Evolutionary conservation across 2,329 filamentous ascomycete genomes (phyloP), one percentile per base, ranked within the genome.

Genomic region (Diaporthe batatas): DNA sequence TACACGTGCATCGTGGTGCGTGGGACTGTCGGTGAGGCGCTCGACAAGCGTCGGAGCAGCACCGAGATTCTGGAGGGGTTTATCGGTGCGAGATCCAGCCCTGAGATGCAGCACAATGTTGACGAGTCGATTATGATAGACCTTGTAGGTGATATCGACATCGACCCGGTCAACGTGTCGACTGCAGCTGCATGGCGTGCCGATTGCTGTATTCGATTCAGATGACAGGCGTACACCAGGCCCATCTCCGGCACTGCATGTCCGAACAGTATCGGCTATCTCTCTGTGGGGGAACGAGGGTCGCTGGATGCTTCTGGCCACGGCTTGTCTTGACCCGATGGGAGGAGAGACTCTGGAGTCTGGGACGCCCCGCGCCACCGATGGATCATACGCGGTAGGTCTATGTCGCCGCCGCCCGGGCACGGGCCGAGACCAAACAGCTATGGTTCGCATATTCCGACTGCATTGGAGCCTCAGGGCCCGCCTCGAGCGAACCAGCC

Each of bases 61-160:
- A 21, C 25, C 44, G 62, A 53, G 47, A 67, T 53, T 51, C 62
- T 53, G 29, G 57, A 29, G 14, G 32, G 21, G 36, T 12, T 36
- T 42, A n/a, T 10, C 21, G 62, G 44, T 21, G 29, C 29, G 25
- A 29, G 58, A 64, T 67, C n/a, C 58, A 16, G 59, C 25, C 25
- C 42, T 64, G 59, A 49, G 11, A 49, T 49, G n/a, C 25, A 25
- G 29, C 42, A 11, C 21, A 12, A 12, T 32, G 12, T 49, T 29
- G 59, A 64, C 42, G 47, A 39, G 62, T 53, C 44, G 62, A 51
- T 53, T 53, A 34, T 67, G 62, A 67, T 47, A 29, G 32, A 12
- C 44, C 23, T 6, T 67, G 47, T 67, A 14, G 62, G 47, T 32
- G 62, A 53, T 47, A 39, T 53, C 34, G 62, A 39, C 32, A 14